Evolutionary conservation across 2,329 filamentous ascomycete species (phyloP), one percentile per base, ranked within the genome.

Genomic region (Colletotrichum zoysiae): DNA sequence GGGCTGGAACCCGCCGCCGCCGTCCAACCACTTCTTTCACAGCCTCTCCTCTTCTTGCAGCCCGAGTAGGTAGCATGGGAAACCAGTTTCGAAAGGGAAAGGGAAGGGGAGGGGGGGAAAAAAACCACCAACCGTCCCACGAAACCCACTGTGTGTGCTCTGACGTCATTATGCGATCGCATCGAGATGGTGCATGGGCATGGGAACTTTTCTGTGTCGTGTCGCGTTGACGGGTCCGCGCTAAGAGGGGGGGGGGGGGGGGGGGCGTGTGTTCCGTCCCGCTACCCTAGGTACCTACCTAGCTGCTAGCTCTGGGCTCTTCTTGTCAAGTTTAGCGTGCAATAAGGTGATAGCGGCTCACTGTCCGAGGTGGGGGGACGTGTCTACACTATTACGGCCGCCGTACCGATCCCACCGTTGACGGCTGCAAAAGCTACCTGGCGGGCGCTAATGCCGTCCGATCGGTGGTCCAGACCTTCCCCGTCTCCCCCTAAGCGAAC

Each of bases 111-210:
- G 30, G 30, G 26, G 26, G 4, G 16, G 16, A 9, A 9, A 38
- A 38, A 38, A 38, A n/a, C 23, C 30, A 30, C 30, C 30, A 30
- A 30, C 48, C 57, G 16, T 51, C 38, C 59, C 40, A 70, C 38
- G 18, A 67, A 67, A 65, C 56, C 46, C 63, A 51, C 56, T 23
- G 3, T n/a, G 3, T 16, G 38, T 16, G 30, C 16, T 26, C 12
- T 71, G 69, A 71, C 69, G 69, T 71, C 69, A 71, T 69, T n/a
- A 33, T 50, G 44, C 46, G 69, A 71, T 69, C 53, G 26, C 69
- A 71, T 71, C 69, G 69, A 71, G 69, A 71, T 71, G 69, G 64
- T 42, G 60, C 35, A 58, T 40, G 33, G 60, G 60, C 12, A 38
- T 16, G 35, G 33, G 26, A 63, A 63, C 48, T 40, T 38, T 63